Conservation (phyloP, 2,329 filamentous ascomycete species). For the Periconia macrospinosa region DNA sequence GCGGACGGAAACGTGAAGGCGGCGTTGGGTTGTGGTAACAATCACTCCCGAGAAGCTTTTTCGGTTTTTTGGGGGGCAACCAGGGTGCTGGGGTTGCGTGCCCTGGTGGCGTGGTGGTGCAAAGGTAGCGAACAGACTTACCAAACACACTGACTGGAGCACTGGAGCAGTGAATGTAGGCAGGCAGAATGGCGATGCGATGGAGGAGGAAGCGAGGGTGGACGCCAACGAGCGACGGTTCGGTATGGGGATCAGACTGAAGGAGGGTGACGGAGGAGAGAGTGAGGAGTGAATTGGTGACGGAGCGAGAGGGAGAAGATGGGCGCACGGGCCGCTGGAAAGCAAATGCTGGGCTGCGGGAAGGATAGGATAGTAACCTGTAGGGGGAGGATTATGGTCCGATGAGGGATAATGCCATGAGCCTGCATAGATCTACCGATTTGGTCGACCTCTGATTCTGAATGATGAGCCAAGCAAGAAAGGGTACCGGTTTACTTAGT, state of each 20-base stretch:
- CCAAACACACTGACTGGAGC: constrained; percentile 7
- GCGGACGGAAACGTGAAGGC: background rate
- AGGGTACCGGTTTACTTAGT: background rate
- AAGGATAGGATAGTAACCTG: constrained; percentile 1
- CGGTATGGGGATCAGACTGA: background rate
- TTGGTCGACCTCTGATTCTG: background rate
- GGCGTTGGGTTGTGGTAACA: constrained; percentile 1
- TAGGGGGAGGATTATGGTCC: constrained; percentile 8
- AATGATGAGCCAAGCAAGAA: background rate
- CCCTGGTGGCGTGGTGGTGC: constrained; percentile 2
- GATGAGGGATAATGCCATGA: constrained; percentile 11
- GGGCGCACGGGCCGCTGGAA: constrained; percentile 19
- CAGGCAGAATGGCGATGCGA: too few species aligned
- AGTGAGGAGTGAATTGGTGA: constrained; percentile 2
- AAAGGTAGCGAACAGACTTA: constrained; percentile 14
- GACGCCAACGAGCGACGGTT: constrained; percentile 6
- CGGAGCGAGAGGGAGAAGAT: constrained; percentile 6
- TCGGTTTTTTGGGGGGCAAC: background rate
- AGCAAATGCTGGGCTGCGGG: constrained; percentile 16
- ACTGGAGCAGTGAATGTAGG: constrained; percentile 3
- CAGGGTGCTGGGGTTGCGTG: constrained; percentile 5
- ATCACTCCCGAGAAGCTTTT: constrained; percentile 2
- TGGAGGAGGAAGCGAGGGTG: constrained; percentile 16
- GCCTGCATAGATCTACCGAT: constrained; percentile 22
- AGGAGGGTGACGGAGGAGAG: background rate